Evolutionary conservation across 305 asterid species (phyloP).

Genomic region (Fraxinus xanthoxyloides): DNA sequence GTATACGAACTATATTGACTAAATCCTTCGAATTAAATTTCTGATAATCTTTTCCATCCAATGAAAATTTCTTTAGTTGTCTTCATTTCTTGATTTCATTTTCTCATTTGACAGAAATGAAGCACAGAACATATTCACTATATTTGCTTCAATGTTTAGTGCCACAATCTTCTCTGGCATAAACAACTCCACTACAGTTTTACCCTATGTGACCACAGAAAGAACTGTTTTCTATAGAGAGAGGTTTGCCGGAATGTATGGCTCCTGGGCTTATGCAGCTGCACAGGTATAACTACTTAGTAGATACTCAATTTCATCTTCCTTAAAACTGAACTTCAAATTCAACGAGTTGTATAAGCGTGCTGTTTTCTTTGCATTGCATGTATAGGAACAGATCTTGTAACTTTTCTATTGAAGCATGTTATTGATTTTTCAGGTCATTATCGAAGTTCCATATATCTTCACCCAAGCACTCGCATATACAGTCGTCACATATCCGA

Average conservation of each 20-base stretch:
- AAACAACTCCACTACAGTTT: conserved; percentile 41
- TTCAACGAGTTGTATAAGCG: background rate
- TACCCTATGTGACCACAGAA: conserved; percentile 45
- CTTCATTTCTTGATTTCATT: background rate
- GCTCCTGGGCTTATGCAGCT: conserved; percentile 50
- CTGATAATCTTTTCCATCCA: background rate
- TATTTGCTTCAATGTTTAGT: conserved; percentile 42
- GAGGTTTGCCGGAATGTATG: conserved; percentile 52
- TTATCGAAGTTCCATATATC: conserved; percentile 20
- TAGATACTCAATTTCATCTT: background rate
- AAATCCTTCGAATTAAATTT: background rate
- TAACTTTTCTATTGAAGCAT: background rate
- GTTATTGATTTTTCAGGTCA: conserved; percentile 15
- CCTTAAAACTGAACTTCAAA: background rate
- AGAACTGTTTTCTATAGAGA: conserved; percentile 49
- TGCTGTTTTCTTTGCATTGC: background rate
- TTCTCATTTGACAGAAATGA: conserved; percentile 31
- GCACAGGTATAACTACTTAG: conserved; percentile 29
- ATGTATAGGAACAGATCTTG: background rate
- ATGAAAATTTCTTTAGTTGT: background rate
- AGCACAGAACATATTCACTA: conserved; percentile 40
- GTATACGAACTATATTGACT: background rate
- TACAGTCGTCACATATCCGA: conserved; percentile 23
- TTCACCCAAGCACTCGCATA: conserved; percentile 11
- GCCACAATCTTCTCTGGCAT: conserved; percentile 43